Conservation (phyloP, 441 rosid species). For the Monsonia emarginata region DNA sequence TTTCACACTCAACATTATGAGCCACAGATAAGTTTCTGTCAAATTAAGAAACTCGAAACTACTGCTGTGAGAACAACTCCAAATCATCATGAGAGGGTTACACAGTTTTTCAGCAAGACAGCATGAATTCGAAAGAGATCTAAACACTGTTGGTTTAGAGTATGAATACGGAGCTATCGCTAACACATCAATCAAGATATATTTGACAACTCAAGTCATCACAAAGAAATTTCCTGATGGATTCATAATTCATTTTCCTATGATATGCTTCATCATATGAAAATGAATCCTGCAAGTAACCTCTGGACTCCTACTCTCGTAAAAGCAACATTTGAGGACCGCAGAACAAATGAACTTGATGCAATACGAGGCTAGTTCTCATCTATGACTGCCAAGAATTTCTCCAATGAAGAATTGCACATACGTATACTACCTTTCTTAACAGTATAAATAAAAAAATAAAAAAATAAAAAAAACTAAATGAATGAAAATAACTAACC, state of each 20-base stretch:
- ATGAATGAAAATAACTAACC: slow-evolving; percentile 37
- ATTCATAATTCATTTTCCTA: too few relatives aligned
- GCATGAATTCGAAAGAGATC: not conserved
- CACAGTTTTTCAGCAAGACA: not conserved
- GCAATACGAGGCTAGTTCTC: not conserved
- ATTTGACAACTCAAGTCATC: not conserved
- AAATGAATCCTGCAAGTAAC: too few relatives aligned
- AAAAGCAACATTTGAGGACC: not conserved
- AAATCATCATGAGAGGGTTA: not conserved
- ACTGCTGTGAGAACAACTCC: not conserved
- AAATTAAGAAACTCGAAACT: not conserved
- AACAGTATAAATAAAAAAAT: too few relatives aligned
- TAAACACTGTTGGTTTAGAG: not conserved
- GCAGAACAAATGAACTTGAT: not conserved
- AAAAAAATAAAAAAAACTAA: not conserved
- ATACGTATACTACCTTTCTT: not conserved
- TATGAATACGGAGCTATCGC: not conserved
- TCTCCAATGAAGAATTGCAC: not conserved
- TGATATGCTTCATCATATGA: too few relatives aligned
- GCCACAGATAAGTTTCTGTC: not conserved
- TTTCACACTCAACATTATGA: not conserved
- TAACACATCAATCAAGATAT: not conserved
- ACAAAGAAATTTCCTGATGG: too few relatives aligned
- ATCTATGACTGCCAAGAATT: not conserved
- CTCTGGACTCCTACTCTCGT: not conserved